Evolutionary conservation across 768 basidiomycete species (phyloP).

Genomic region (Pleurotus tuber-regium): DNA sequence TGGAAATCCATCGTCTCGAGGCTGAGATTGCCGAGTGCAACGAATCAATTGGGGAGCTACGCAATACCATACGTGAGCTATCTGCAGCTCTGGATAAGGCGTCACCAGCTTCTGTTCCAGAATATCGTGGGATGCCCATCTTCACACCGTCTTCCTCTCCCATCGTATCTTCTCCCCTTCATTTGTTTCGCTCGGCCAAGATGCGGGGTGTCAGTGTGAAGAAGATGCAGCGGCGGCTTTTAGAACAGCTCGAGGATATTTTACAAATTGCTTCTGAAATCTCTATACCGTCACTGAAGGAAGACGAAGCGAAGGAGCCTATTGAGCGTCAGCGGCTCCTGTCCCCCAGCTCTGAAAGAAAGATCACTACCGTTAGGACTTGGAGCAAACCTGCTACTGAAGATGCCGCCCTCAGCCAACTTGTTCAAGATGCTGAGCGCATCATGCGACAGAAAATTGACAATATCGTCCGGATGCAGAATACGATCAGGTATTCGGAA

Average conservation of each 20-base stretch:
- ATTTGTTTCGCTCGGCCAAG: conserved; percentile 72
- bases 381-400: conserved; percentile 88
- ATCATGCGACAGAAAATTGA: conserved; percentile 93
- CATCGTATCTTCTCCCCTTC: conserved; percentile 69
- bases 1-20: conserved; percentile 92
- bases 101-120: conserved; percentile 64
- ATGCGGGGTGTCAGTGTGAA: conserved; percentile 79
- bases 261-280: conserved; percentile 78
- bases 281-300: conserved; percentile 83
- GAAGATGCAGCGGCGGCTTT: conserved; percentile 74
- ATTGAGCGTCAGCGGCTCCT: conserved; percentile 91
- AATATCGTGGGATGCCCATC: conserved; percentile 88
- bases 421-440: conserved; percentile 85
- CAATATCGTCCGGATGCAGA: conserved; percentile 93
- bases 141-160: conserved; percentile 73
- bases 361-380: conserved; percentile 75
- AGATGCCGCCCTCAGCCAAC: conserved; percentile 78
- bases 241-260: conserved; percentile 88
- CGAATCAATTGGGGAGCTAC: conserved; percentile 86
- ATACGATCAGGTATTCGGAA: conserved; percentile 95
- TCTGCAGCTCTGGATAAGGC: conserved; percentile 67
- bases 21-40: conserved; percentile 94
- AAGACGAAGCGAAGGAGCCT: conserved; percentile 88
- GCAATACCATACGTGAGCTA: conserved; percentile 82
- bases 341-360: conserved; percentile 86